These are phyloP conservation scores for Aspergillus udagawae DNA, from an alignment of 2,329 filamentous ascomycete genomes.

Conservation along the genomic window DNA sequence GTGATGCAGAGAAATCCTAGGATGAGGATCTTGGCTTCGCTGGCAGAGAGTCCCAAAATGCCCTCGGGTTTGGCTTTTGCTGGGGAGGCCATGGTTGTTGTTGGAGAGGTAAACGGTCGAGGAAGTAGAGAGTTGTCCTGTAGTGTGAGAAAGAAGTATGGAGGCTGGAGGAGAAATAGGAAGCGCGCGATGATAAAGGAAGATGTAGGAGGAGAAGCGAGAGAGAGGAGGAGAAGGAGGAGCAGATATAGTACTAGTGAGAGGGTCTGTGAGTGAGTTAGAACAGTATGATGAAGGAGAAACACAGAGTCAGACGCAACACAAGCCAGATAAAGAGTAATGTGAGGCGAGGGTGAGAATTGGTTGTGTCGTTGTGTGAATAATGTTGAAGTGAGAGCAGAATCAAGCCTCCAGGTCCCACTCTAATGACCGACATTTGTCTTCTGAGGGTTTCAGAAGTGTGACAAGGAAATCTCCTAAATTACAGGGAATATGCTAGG, in stretches of 20 bases:
- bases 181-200: background rate
- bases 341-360: background rate
- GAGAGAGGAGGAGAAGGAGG: constrained; percentile 3
- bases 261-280: background rate
- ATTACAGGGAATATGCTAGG: constrained; percentile 1
- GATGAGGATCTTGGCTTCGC: constrained; percentile 19
- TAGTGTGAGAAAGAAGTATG: background rate
- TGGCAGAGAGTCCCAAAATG: constrained; percentile 11
- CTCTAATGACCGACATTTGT: background rate
- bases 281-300: background rate
- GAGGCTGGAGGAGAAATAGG: background rate
- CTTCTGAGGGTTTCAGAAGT: background rate
- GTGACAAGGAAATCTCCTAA: background rate
- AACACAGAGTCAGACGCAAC: background rate
- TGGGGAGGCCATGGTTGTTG: constrained; percentile 11
- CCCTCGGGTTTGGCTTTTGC: constrained; percentile 13
- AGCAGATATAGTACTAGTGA: constrained; percentile 1
- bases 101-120: background rate
- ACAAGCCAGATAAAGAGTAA: background rate
- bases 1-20: constrained; percentile 14
- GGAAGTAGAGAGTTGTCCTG: background rate
- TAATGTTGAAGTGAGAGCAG: background rate
- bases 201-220: background rate
- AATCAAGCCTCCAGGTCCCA: background rate
- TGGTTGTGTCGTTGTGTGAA: background rate